phyloP scores from a whole-genome alignment of 169 alveolate species.

The Cyclospora cayetanensis region DNA sequence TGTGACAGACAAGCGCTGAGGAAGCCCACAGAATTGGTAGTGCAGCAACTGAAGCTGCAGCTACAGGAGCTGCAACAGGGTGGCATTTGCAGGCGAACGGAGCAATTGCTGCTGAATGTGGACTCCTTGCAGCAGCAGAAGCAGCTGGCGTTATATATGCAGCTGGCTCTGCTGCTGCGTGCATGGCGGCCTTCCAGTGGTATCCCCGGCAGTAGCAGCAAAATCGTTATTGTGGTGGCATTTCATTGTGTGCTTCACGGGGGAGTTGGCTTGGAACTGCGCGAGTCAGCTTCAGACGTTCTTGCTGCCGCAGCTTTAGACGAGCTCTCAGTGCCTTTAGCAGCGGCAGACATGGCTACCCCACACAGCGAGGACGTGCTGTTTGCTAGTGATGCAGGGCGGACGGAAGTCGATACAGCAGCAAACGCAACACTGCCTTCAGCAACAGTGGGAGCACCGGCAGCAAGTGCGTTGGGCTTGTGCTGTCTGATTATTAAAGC shows the following conservation, averaged over 20 bases:
- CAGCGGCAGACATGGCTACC: background rate
- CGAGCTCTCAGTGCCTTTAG: conserved; percentile 5
- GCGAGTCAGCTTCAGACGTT: conserved; percentile 50
- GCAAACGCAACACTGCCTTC: background rate
- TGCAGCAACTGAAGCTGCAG: conserved; percentile 25
- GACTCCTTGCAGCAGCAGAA: conserved; percentile 28
- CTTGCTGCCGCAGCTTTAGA: conserved; percentile 58
- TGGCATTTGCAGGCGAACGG: background rate
- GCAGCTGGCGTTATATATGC: conserved; percentile 3
- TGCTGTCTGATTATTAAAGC: conserved; percentile 11
- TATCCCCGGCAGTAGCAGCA: background rate
- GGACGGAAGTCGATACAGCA: background rate
- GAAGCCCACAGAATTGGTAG: background rate
- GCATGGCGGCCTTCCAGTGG: conserved; percentile 13
- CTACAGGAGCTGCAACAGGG: background rate
- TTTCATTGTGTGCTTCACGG: conserved; percentile 1
- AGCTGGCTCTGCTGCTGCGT: conserved; percentile 49
- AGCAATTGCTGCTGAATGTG: background rate
- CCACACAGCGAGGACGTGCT: too few species aligned
- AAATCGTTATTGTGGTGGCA: conserved; percentile 4
- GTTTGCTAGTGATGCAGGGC: too few species aligned
- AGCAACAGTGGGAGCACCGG: conserved; percentile 5
- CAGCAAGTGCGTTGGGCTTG: too few species aligned
- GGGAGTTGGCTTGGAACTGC: conserved; percentile 32
- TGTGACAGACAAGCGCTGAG: background rate